Evolutionary conservation across 2,329 filamentous ascomycete species (phyloP), one percentile per base, ranked within the genome.

Genomic region (Chrysoporthe cubensis): DNA sequence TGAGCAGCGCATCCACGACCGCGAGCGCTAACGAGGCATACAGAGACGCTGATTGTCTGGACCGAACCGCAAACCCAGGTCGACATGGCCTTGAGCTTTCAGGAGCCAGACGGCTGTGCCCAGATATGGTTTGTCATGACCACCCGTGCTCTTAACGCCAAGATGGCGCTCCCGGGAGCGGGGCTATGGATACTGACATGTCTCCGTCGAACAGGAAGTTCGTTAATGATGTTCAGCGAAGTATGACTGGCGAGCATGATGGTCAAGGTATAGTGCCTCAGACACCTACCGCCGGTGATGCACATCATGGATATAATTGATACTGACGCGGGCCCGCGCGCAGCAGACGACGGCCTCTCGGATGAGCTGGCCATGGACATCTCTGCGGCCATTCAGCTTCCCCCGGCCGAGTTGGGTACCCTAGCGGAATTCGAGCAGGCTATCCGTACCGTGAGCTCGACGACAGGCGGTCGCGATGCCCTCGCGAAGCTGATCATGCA

Each of bases 11-110:
- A 70, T 72, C 70, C 71, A 71, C 75, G 71, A 73, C 70, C 71
- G 71, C 75, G 71, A 73, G 71, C 69, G 71, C 72, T 76, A 70
- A 74, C 72, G 61, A 73, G 66, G 21, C 56, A 16, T 48, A 54
- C 79, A 96, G 95, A 98, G 79, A 99, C 96, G 3, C 87, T 99
- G 70, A 98, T 99, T 71, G 94, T 99, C 70, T 99, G 96, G 96
- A 97, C 95, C 50, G 96, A 98, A 77, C 88, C 89, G 4, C 80
- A 78, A 69, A 96, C 90, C 81, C 91, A 91, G 68, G 89, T 94
- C 66, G 96, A 99, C 77, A 98, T 99, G 96, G 96, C 96, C 56
- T 86, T 99, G 71, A 97, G 94, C 78, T 99, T 99, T 76, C 96
- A 99, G 79, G 96, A 99, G 81, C 91, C 94, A 2, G 96, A 98